These are phyloP conservation scores for Teratosphaeria nubilosa DNA, from an alignment of 2,329 filamentous ascomycete genomes.

Conservation along the genomic window DNA sequence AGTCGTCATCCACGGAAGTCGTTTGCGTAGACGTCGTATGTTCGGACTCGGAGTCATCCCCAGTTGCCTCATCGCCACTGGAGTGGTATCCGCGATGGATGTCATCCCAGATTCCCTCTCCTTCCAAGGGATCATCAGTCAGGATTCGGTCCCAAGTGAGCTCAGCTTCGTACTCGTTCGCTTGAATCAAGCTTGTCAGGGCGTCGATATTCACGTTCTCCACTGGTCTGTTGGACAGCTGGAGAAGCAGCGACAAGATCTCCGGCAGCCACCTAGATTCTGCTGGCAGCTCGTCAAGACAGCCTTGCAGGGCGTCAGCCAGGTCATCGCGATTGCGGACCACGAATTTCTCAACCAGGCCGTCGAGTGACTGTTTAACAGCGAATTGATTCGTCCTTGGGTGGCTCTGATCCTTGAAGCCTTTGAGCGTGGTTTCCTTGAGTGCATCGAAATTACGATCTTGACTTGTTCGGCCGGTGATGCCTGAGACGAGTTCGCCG, in stretches of 20 bases:
- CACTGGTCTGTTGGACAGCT: slow-evolving; percentile 71
- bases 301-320: slow-evolving; percentile 55
- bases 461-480: slow-evolving; percentile 41
- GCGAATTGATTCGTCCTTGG: slow-evolving; percentile 40
- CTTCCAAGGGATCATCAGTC: slow-evolving; percentile 61
- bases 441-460: slow-evolving; percentile 24
- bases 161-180: slow-evolving; percentile 9
- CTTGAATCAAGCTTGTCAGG: background rate
- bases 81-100: slow-evolving; percentile 56
- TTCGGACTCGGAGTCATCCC: slow-evolving; percentile 19
- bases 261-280: slow-evolving; percentile 65
- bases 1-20: slow-evolving; percentile 30
- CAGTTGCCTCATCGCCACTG: slow-evolving; percentile 49
- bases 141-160: slow-evolving; percentile 75
- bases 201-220: slow-evolving; percentile 50
- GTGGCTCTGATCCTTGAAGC: slow-evolving; percentile 32
- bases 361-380: slow-evolving; percentile 30
- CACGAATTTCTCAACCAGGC: slow-evolving; percentile 74
- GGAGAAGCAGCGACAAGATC: slow-evolving; percentile 64
- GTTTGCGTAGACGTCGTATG: slow-evolving; percentile 22
- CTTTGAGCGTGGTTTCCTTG: slow-evolving; percentile 30
- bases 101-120: slow-evolving; percentile 60
- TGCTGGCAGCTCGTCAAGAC: slow-evolving; percentile 50
- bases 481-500: slow-evolving; percentile 58
- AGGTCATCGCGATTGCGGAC: slow-evolving; percentile 70